Evolutionary conservation across 2,329 filamentous ascomycete genomes (phyloP), one percentile per base, ranked within the genome.

Genomic region (Fusarium algeriense): DNA sequence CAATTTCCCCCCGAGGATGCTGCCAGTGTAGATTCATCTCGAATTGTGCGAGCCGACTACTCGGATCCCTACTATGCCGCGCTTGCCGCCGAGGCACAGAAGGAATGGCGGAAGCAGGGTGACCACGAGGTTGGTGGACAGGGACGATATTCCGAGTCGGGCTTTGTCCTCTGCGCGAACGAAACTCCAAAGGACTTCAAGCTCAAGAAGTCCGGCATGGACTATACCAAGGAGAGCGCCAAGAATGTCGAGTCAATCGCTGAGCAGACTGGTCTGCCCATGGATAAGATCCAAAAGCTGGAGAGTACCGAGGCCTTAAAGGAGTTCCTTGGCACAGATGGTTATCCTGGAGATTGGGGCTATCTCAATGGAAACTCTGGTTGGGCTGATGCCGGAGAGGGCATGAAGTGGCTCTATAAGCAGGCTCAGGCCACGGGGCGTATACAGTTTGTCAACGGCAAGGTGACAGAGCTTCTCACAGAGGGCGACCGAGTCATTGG

Each of bases 341-440:
- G 85, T 44, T 80, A 82, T 63, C 86, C 85, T 34, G 93, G 89
- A 17, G 86, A 85, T 69, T 90, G 85, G 85, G 93, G 91, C 26
- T 97, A 95, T 80, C 81, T 92, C 58, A 97, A 97, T 79, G 85
- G 86, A 57, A 84, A 86, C 32, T 92, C 90, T 41, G 94, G 94
- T 9, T 97, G 94, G 94, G 93, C 92, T 5, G 88, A 97, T 78
- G 93, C 93, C 0, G 91, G 90, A 68, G 87, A 86, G 48, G 88
- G 86, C 17, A 93, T 95, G 90, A 80, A 84, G 46, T 92, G 88
- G 85, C 79, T 93, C 19, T 85, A 88, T 62, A 77, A 83, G 45
- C 81, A 85, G 57, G 87, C 90, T 28, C 83, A 85, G 40, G 84
- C 82, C 12, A 86, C 87, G 11, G 84, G 85, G 13, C 85, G 90